phyloP scores from a whole-genome alignment of 495 filamentous ascomycete species.

The Tuber aestivum region DNA sequence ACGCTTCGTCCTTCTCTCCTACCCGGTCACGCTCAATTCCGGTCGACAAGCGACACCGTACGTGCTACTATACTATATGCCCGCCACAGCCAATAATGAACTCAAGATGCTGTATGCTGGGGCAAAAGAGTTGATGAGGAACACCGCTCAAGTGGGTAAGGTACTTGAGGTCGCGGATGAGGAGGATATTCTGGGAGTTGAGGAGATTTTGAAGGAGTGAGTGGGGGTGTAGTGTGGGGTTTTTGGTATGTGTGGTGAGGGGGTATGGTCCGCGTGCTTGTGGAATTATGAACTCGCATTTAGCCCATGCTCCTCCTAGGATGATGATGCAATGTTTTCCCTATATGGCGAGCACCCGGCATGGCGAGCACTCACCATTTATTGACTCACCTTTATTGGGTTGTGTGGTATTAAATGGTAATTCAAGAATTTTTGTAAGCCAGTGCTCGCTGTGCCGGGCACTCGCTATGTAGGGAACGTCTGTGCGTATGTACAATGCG shows the following conservation, averaged over 20 bases:
- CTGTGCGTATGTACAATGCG: neutral
- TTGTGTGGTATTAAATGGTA: too few relatives aligned
- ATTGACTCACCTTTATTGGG: too few relatives aligned
- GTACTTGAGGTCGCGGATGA: conserved; percentile 37
- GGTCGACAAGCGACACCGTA: conserved; percentile 71
- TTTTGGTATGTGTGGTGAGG: neutral
- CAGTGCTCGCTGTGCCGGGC: too few relatives aligned
- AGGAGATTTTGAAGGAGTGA: conserved; percentile 41
- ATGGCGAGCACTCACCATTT: too few relatives aligned
- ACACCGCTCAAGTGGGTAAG: conserved; percentile 62
- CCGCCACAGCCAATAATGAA: conserved; percentile 76
- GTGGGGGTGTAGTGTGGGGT: neutral
- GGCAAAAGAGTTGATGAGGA: conserved; percentile 90
- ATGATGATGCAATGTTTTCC: neutral
- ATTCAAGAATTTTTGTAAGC: too few relatives aligned
- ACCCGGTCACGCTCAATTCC: conserved; percentile 52
- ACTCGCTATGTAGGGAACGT: too few relatives aligned
- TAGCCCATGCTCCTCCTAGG: neutral
- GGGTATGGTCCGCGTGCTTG: neutral
- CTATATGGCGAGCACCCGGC: too few relatives aligned
- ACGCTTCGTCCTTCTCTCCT: conserved; percentile 80
- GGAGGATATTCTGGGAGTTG: conserved; percentile 33
- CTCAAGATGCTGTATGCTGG: conserved; percentile 90
- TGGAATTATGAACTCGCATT: neutral
- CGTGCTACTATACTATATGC: conserved; percentile 87